Base-by-base conservation (phyloP, 306 rosid species). In the Casuarina equisetifolia region DNA sequence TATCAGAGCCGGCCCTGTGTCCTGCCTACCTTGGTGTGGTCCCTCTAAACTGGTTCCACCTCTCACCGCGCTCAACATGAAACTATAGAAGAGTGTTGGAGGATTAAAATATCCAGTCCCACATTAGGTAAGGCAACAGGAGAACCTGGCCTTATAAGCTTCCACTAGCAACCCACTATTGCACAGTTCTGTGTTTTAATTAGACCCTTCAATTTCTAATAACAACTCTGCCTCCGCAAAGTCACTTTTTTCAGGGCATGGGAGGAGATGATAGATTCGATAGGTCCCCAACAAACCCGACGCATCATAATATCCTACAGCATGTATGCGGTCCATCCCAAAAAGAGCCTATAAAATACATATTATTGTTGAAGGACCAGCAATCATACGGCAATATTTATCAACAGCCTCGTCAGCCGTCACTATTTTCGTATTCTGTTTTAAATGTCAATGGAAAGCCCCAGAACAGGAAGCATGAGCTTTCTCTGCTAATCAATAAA, bases 241-340 rank as follows among this genome's bases (percentile, higher is more conserved):
- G 32, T 19, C 19, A 9, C 9, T 54, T 36, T 73, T 53, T 52
- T 53, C 70, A 77, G 54, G 51, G 50, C 63, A 63, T 2, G 6
- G 3, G 58, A 70, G 59, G 52, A 9, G 36, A 68, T n/a, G 9
- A 54, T 16, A 43, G 71, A n/a, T 54, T 3, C 0, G 38, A 49
- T 10, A 64, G 51, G 10, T 73, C 72, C 69, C 64, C 83, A 81
- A 74, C 83, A 16, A 52, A 74, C 80, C 78, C 82, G 73, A 69
- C 71, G 59, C 79, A 59, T 54, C 73, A 74, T 73, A 59, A 73
- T 43, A 5, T 48, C 8, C 63, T 10, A 76, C 50, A 61, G 64
- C 68, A 78, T 78, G 78, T 8, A 79, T 85, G 86, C 77, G 61
- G 78, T 85, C 82, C 87, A 85, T 79, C 85, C 83, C 79, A 75